Evolutionary conservation across 139 green algal genomes (phyloP).

Genomic region (Ettlia oleoabundans): DNA sequence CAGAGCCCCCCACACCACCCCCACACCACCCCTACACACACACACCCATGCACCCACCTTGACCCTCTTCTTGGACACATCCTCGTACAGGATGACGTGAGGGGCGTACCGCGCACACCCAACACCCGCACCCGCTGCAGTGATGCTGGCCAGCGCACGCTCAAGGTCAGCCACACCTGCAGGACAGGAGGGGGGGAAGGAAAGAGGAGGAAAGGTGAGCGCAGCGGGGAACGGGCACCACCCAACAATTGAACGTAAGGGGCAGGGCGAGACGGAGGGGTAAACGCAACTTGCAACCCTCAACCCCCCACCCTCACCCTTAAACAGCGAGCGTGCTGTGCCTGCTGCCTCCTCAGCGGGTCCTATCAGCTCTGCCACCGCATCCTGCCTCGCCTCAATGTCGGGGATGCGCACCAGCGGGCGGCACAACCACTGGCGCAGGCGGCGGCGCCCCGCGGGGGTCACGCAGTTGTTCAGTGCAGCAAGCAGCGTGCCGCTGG

Average conservation of each 20-base stretch:
- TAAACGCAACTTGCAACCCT: not conserved
- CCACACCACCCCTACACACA: not conserved
- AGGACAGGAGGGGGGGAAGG: not conserved
- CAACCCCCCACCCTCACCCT: not conserved
- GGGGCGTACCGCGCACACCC: conserved; percentile 64
- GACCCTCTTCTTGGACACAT: conserved; percentile 68
- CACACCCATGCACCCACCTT: not conserved
- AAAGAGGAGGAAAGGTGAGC: not conserved
- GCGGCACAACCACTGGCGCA: conserved; percentile 89
- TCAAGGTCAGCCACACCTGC: conserved; percentile 87
- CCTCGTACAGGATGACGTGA: conserved; percentile 97
- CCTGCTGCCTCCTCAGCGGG: conserved; percentile 56
- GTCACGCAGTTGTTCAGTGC: conserved; percentile 91
- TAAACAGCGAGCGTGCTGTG: conserved; percentile 57
- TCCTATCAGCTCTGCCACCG: conserved; percentile 70
- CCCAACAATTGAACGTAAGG: not conserved
- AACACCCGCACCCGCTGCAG: conserved; percentile 50
- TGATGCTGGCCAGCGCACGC: conserved; percentile 81
- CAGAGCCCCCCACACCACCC: no score
- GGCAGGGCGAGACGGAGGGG: no score
- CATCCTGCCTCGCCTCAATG: conserved; percentile 84
- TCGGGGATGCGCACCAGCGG: conserved; percentile 73
- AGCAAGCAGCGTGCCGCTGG: conserved; percentile 81
- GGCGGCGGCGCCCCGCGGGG: conserved; percentile 82
- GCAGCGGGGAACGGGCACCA: not conserved